Base-by-base conservation (phyloP, 2,329 filamentous ascomycete species). In the Cladophialophora chaetospira region DNA sequence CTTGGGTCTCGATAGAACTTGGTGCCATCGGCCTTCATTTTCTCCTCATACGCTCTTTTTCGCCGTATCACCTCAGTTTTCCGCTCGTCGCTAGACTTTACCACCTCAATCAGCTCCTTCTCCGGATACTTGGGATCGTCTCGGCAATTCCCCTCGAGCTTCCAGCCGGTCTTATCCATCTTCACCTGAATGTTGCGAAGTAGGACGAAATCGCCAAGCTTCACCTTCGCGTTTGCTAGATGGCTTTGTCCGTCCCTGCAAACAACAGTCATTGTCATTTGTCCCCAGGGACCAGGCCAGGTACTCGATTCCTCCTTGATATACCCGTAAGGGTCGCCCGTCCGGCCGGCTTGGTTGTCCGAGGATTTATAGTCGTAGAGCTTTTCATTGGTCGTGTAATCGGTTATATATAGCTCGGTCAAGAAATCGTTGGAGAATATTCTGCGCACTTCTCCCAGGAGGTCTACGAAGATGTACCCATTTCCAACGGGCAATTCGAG, bases 271-370 rank as follows among this genome's bases (percentile, higher is more conserved):
- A 97, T 76, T 1, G 85, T 87, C 67, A 82, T 77, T 66, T 86
- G 85, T 2, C 91, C 92, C 63, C 77, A 87, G 0, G 92, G 92
- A 0, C 91, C 91, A 1, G 76, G 75, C 88, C 89, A 96, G 35
- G 71, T 72, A 17, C 69, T 69, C 23, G 69, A 64, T 21, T 66
- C 70, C 48, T 21, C 35, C 13, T 65, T 56, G 11, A 70, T 72
- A 66, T 89, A 88, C n/a, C 78, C 80, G 58, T 75, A 82, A 0
- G 75, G 70, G 63, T 87, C 83, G 3, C 81, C 81, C 44, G 83
- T 79, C 36, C 71, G 72, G 4, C 64, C 52, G 3, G 63, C 64
- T 5, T 69, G 69, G 1, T 69, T 63, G 13, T 64, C 57, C 8
- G 74, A 70, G 44, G 71, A 67, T 11, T 67, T 65, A 56, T 83